These are phyloP conservation scores for Ustilago vetiveriae DNA, from an alignment of 1,284 basidiomycete species.

Conservation along the genomic window DNA sequence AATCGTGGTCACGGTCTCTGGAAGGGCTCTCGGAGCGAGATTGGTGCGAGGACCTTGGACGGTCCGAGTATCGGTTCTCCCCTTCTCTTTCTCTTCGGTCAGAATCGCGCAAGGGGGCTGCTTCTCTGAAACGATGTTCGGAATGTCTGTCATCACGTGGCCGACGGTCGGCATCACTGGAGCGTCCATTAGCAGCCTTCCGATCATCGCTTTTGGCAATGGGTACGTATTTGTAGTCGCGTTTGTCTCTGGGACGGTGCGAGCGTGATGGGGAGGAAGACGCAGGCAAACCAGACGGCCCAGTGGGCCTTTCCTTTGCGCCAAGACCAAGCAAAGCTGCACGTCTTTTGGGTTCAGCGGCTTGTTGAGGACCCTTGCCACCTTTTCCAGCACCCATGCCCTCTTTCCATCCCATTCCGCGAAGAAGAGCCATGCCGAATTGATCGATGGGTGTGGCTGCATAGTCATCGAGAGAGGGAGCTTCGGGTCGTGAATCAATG, in stretches of 20 bases:
- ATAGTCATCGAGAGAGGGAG: slow-evolving; percentile 83
- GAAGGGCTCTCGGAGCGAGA: slow-evolving; percentile 22
- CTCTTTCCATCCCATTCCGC: slow-evolving; percentile 97
- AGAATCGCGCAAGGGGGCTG: slow-evolving; percentile 22
- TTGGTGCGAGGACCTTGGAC: slow-evolving; percentile 20
- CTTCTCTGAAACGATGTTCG: slow-evolving; percentile 9
- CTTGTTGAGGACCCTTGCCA: slow-evolving; percentile 52
- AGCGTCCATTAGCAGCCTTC: slow-evolving; percentile 2
- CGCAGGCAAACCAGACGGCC: slow-evolving; percentile 1
- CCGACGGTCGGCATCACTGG: not conserved
- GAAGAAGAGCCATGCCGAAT: slow-evolving; percentile 90
- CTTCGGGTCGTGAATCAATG: slow-evolving; percentile 59
- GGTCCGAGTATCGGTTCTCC: slow-evolving; percentile 44
- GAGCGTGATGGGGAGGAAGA: slow-evolving; percentile 69
- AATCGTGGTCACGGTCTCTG: slow-evolving; percentile 21
- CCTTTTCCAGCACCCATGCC: slow-evolving; percentile 74
- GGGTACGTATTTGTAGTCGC: slow-evolving; percentile 79
- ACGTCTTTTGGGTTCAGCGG: slow-evolving; percentile 57
- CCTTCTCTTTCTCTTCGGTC: slow-evolving; percentile 42
- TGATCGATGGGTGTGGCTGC: slow-evolving; percentile 87
- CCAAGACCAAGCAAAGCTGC: slow-evolving; percentile 62
- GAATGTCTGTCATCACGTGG: slow-evolving; percentile 23
- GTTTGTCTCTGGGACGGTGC: slow-evolving; percentile 65
- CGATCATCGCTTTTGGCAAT: slow-evolving; percentile 73
- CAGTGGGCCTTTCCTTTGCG: slow-evolving; percentile 55